Evolutionary conservation across 257 asterid genomes (phyloP), one percentile per base, ranked within the genome.

Genomic region (Solanum arcanum): DNA sequence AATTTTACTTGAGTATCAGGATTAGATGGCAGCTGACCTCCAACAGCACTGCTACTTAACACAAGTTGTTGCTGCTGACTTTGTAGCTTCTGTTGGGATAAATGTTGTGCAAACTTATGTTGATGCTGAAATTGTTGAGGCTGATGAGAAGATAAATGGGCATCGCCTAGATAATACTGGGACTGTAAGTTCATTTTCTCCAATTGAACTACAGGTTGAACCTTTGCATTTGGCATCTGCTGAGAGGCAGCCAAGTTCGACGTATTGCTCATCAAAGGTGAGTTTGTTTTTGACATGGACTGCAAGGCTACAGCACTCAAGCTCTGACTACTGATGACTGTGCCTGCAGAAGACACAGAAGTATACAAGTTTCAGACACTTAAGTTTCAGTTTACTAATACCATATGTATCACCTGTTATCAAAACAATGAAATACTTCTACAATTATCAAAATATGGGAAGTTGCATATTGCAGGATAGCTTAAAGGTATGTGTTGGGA

Each of bases 391-490:
- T 89, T 90, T 89, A 86, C 92, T 90, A 86, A 90, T 87, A 88
- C 95, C 98, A 92, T 91, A 93, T 86, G 93, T 94, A 91, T 96
- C 94, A 86, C 97, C 99, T 97, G 97, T 84, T 87, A 89, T 77
- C 89, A 74, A 83, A 86, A 59, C 87, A 87, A 78, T 90, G 78
- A 86, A 86, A 89, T 86, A 69, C 81, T 69, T 69, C 69, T 56
- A 72, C 39, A 42, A 59, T 10, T 10, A 46, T 23, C 81, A 39
- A 70, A 25, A 80, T 52, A 44, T 27, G 37, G 72, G 64, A 84
- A 69, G 86, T 86, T 87, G n/a, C 87, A 86, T 83, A 46, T 81
- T 81, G 44, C 69, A 11, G 69, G 69, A 81, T 29, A 81, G 69
- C 29, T 18, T 49, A 49, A 80, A 49, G 44, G 69, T 49, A 81